These are phyloP conservation scores for Jamesozyma hellenica DNA, from an alignment of 805 yeast species.

Conservation along the genomic window DNA sequence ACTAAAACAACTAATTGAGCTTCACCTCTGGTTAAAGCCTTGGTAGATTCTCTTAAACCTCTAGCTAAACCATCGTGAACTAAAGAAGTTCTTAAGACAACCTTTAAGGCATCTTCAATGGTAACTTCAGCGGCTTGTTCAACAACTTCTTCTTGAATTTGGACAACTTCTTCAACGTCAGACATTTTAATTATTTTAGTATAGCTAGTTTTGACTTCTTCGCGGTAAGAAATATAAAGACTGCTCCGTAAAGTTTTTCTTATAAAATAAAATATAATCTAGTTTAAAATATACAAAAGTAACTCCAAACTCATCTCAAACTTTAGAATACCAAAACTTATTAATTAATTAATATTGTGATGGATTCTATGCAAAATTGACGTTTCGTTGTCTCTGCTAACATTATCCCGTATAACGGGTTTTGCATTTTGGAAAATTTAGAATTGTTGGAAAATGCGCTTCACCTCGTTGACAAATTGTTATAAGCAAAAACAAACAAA, in stretches of 20 bases:
- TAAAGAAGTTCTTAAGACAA: constrained; percentile 94
- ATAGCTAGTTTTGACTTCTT: constrained; percentile 50
- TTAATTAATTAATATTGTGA: too few species aligned
- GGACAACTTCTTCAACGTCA: constrained; percentile 58
- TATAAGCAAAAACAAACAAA: too few species aligned
- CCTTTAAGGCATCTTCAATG: constrained; percentile 96
- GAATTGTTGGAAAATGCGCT: too few species aligned
- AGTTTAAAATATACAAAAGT: too few species aligned
- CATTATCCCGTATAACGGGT: too few species aligned
- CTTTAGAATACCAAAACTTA: too few species aligned
- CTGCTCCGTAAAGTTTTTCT: constrained; percentile 46
- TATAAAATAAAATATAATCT: neutral
- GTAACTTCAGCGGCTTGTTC: constrained; percentile 83
- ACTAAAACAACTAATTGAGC: constrained; percentile 96
- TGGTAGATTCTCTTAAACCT: constrained; percentile 99
- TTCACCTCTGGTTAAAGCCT: constrained; percentile 95
- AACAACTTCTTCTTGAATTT: constrained; percentile 72
- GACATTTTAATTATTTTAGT: constrained; percentile 14
- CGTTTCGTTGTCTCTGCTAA: too few species aligned
- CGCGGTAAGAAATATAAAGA: constrained; percentile 39
- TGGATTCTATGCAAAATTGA: too few species aligned
- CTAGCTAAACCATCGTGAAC: constrained; percentile 99
- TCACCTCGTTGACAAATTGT: too few species aligned
- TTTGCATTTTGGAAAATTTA: too few species aligned
- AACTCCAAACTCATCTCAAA: too few species aligned